Conservation (phyloP, 2,329 filamentous ascomycete genomes). For the Neurospora crassa region DNA sequence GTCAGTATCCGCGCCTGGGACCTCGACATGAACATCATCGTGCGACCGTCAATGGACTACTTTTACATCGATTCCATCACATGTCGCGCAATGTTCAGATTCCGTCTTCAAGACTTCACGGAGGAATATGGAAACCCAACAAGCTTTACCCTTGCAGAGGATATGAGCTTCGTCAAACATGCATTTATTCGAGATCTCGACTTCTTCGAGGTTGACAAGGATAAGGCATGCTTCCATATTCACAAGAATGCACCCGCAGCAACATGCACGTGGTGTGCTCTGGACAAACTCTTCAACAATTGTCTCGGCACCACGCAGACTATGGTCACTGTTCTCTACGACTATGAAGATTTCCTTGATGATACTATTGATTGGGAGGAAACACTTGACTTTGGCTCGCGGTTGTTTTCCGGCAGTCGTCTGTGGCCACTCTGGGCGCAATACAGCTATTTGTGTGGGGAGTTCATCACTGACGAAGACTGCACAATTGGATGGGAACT, state of each 20-base stretch:
- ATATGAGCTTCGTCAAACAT: neutral
- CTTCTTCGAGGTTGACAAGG: fast-evolving
- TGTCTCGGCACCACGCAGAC: neutral
- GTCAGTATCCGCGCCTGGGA: neutral
- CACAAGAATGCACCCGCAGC: neutral
- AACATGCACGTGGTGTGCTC: neutral
- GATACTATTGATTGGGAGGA: neutral
- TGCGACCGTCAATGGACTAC: neutral
- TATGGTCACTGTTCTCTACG: neutral
- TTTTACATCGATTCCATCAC: neutral
- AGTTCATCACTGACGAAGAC: neutral
- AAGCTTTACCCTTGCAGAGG: neutral
- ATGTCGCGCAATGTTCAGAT: neutral
- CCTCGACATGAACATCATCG: neutral
- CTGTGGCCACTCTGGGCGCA: neutral
- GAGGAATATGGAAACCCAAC: neutral
- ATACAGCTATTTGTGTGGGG: neutral
- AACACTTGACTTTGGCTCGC: neutral
- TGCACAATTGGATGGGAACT: no score
- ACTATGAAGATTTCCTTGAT: neutral
- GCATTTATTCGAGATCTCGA: neutral
- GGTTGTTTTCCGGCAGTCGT: neutral
- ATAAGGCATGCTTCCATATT: neutral
- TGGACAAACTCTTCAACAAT: neutral
- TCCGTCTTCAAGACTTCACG: neutral